Percentiles rank a stretch among this genome's conserved stretches.
phyloP scores from a whole-genome alignment of 129 eudicot species.

The Artemisia annua region DNA sequence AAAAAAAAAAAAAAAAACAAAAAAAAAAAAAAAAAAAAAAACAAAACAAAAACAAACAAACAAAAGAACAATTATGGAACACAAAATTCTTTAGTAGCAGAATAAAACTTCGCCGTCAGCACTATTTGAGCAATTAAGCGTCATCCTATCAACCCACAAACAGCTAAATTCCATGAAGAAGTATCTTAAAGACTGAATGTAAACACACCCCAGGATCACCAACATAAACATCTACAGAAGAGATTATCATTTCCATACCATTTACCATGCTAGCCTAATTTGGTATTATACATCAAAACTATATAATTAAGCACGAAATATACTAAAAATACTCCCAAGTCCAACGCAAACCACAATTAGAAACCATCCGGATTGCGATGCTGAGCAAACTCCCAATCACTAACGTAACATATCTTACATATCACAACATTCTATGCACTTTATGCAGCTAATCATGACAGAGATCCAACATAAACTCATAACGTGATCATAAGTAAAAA shows the following conservation, averaged over 20 bases:
- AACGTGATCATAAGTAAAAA: background rate
- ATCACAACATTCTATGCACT: conserved; percentile 2
- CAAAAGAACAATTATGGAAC: background rate
- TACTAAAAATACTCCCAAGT: background rate
- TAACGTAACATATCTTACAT: conserved; percentile 5
- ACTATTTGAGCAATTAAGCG: background rate
- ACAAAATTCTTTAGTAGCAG: conserved; percentile 12
- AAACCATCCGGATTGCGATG: background rate
- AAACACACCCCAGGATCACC: background rate
- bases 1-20: no score
- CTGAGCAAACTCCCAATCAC: conserved; percentile 3
- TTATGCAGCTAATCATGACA: conserved; percentile 5
- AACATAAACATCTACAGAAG: conserved; percentile 4
- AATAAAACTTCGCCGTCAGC: background rate
- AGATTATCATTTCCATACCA: background rate
- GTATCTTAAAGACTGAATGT: background rate
- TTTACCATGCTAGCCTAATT: background rate
- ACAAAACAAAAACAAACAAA: no score
- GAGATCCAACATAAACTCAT: conserved; percentile 6
- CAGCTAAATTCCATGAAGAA: background rate
- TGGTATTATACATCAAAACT: background rate
- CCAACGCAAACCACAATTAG: background rate
- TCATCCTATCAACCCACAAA: background rate
- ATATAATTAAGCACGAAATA: conserved; percentile 1
- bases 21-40: no score